A percentile compares a stretch with the other conserved stretches of the same genome.
Conservation (phyloP, 2,329 filamentous ascomycete species). For the Aspergillus sp. region DNA sequence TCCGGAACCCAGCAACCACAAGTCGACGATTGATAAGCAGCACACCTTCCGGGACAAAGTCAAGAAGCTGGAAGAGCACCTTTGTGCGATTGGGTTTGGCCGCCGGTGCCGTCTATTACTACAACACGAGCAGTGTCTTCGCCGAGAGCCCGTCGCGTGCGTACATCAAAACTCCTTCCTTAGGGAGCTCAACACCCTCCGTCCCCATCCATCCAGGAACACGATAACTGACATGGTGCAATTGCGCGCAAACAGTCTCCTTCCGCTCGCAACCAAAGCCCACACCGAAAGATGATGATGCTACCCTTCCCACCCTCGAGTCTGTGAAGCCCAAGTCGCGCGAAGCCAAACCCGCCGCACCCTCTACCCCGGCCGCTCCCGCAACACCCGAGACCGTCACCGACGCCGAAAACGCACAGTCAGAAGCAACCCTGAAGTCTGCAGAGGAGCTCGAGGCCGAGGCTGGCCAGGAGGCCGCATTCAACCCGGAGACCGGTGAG, state of each 20-base stretch:
- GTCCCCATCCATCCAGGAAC: neutral
- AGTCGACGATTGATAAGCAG: slow-evolving; percentile 60
- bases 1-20: slow-evolving; percentile 36
- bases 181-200: neutral
- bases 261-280: slow-evolving; percentile 33
- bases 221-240: slow-evolving; percentile 4
- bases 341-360: slow-evolving; percentile 32
- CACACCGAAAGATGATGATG: slow-evolving; percentile 48
- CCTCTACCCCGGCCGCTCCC: neutral
- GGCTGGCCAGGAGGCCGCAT: slow-evolving; percentile 84
- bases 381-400: neutral
- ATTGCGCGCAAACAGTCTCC: slow-evolving; percentile 35
- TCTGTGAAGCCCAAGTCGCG: slow-evolving; percentile 64
- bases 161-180: slow-evolving; percentile 38
- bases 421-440: slow-evolving; percentile 36
- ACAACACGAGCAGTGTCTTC: slow-evolving; percentile 87
- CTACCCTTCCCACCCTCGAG: slow-evolving; percentile 67
- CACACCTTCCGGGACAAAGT: slow-evolving; percentile 63
- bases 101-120: slow-evolving; percentile 81
- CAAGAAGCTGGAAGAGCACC: slow-evolving; percentile 80
- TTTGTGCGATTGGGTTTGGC: slow-evolving; percentile 76
- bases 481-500: slow-evolving; percentile 97
- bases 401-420: slow-evolving; percentile 21
- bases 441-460: slow-evolving; percentile 74
- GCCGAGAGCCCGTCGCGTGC: slow-evolving; percentile 79